A percentile compares a stretch with the other conserved stretches of the same genome.
Evolutionary conservation across 768 basidiomycete genomes (phyloP).

Genomic region (Hirschioporus abietinus): DNA sequence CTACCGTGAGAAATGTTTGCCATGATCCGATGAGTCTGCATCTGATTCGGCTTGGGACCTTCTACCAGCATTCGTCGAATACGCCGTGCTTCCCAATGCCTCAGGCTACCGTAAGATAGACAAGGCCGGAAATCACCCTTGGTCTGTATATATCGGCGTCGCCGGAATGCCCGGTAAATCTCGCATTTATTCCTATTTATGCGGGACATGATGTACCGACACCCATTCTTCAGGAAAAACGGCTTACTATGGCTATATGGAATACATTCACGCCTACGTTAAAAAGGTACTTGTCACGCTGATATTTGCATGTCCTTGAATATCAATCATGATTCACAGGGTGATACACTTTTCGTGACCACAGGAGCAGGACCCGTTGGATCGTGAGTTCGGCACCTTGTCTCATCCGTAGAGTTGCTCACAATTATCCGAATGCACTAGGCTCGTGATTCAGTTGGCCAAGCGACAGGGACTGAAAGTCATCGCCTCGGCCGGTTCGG

Average conservation of each 20-base stretch:
- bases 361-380: conserved; percentile 3
- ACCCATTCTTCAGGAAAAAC: conserved; percentile 22
- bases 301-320: not conserved
- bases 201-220: not conserved
- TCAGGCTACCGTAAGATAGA: conserved; percentile 24
- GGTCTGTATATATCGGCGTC: conserved; percentile 44
- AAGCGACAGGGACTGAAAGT: conserved; percentile 35
- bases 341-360: conserved; percentile 1
- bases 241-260: conserved; percentile 36
- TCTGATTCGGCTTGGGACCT: not conserved
- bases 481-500: conserved; percentile 35
- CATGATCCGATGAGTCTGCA: not conserved
- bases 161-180: conserved; percentile 36
- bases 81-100: conserved; percentile 26
- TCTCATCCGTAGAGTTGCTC: not conserved
- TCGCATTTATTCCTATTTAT: not conserved
- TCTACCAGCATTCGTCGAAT: conserved; percentile 36
- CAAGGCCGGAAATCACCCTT: conserved; percentile 41
- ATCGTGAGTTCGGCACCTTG: not conserved
- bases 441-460: conserved; percentile 31
- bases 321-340: not conserved
- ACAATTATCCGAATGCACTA: not conserved
- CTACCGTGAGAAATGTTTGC: conserved; percentile 14
- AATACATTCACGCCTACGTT: conserved; percentile 23
- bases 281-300: conserved; percentile 28